phyloP scores from a whole-genome alignment of 805 yeast species.

The Metschnikowia kofuensis region DNA sequence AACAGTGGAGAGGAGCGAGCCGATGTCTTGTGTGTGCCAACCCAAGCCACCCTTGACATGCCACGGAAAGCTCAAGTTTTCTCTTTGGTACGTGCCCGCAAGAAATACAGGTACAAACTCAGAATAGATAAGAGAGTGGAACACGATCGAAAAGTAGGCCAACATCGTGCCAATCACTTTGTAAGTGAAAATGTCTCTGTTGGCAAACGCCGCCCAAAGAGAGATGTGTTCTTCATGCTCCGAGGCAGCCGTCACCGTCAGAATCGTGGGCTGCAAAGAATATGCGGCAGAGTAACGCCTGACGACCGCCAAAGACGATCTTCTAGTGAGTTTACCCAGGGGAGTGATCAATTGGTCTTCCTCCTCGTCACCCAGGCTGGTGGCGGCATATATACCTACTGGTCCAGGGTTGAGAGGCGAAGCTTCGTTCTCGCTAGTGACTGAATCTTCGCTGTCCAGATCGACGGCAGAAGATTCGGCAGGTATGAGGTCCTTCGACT shows the following conservation, averaged over 20 bases:
- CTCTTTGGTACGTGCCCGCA: conserved; percentile 30
- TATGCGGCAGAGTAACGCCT: conserved; percentile 19
- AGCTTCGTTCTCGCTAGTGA: conserved; percentile 5
- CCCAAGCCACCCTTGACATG: conserved; percentile 53
- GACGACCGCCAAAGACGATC: conserved; percentile 15
- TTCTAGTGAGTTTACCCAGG: conserved; percentile 3
- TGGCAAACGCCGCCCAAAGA: conserved; percentile 16
- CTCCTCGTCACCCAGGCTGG: conserved; percentile 2
- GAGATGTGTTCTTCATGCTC: conserved; percentile 11
- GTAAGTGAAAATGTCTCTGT: conserved; percentile 26
- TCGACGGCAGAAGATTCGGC: background rate
- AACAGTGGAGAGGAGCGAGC: conserved; percentile 47
- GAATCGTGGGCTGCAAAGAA: conserved; percentile 15
- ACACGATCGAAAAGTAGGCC: conserved; percentile 42
- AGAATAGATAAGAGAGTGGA: conserved; percentile 47
- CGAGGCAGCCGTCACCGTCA: conserved; percentile 8
- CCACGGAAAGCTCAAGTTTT: conserved; percentile 45
- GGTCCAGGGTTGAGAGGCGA: conserved; percentile 7
- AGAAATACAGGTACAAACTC: conserved; percentile 57
- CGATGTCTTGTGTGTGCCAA: conserved; percentile 44
- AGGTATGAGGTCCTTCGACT: background rate
- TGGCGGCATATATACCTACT: conserved; percentile 6
- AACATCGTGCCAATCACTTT: conserved; percentile 29
- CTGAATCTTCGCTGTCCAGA: conserved; percentile 1
- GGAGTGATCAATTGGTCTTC: conserved; percentile 5